Base-by-base conservation (phyloP, 2,329 filamentous ascomycete species). In the Xylaria sp. region DNA sequence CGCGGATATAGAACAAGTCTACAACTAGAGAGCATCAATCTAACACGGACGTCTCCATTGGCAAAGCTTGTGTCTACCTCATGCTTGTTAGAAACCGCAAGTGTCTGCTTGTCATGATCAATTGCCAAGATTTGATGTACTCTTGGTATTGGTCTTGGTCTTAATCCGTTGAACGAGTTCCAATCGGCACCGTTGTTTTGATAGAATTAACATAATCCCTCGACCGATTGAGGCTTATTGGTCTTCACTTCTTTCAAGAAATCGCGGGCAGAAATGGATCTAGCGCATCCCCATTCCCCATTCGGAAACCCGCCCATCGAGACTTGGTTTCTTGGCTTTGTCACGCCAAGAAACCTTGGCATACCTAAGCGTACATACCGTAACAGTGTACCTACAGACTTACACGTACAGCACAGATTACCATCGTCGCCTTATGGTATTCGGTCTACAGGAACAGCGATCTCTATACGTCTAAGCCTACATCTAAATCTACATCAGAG, bases 81-180 rank as follows among this genome's bases (percentile, higher is more conserved):
- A 67, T 31, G 44, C 60, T 57, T 53, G 20, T 26, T 17, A 33
- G 49, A 36, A 48, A 31, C 11, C 20, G 23, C 33, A 20, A 61
- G 20, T 46, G 9, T 42, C 42, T 23, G 20, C 31, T 40, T 48
- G 17, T 11, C 20, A 60, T 42, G n/a, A 23, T n/a, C 26, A 23
- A 26, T 48, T 59, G 67, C 67, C 67, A 63, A 66, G 67, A 46
- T 31, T 26, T n/a, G 15, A 26, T 58, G 46, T 10, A 11, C 46
- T 59, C 59, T 63, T 56, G 48, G 63, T 63, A 38, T 36, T 28
- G 46, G 40, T 31, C 59, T 54, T 68, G 38, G 42, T 65, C 59
- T 65, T 38, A 20, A 38, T 51, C 49, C 38, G 36, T 54, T 46
- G 11, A 13, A 46, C 20, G 23, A 33, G 10, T 28, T 49, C 36